Evolutionary conservation across 495 filamentous ascomycete species (phyloP), one percentile per base, ranked within the genome.

Genomic region (Rostrohypoxylon terebratum): DNA sequence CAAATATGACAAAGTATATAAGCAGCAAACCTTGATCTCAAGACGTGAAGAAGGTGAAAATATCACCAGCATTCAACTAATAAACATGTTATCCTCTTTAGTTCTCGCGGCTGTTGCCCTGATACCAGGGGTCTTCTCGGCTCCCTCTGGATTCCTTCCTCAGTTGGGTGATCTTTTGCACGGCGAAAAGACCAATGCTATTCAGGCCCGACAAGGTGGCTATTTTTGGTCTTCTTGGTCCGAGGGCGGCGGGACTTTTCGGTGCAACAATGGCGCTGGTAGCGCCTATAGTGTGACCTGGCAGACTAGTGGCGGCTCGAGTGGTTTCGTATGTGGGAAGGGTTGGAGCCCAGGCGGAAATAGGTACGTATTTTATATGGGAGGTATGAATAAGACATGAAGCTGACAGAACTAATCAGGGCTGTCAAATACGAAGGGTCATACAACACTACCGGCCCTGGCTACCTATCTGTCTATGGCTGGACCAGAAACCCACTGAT

Each of bases 401-500:
- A 13, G 36, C 20, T 71, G 54, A 75, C 59, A 11, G n/a, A 7
- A 25, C 25, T 55, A 16, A 20, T 42, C 66, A 89, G 87, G 16
- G 65, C 78, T 25, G 87, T 90, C 68, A 85, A 76, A 58, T 91
- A 86, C 79, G 79, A 74, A 11, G 88, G 86, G 40, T 78, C 75
- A 31, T 90, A 88, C 81, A 82, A 77, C 20, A 84, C 87, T 58
- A 83, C 82, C 14, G 88, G 89, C 14, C 89, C 89, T 20, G 81
- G 82, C 40, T 90, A 90, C 74, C 84, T 91, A 23, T 73, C 87
- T 50, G 78, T 91, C 36, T 90, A 90, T 71, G 89, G 89, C 47
- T 91, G 88, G 89, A 90, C 89, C n/a, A 80, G 77, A 8, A 83
- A 84, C 77, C 89, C 89, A 0, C 81, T 90, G 10, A 84, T 90